A percentile compares a stretch with the other conserved stretches of the same genome.
phyloP scores from a whole-genome alignment of 139 green algal genomes.

The Ettlia oleoabundans region DNA sequence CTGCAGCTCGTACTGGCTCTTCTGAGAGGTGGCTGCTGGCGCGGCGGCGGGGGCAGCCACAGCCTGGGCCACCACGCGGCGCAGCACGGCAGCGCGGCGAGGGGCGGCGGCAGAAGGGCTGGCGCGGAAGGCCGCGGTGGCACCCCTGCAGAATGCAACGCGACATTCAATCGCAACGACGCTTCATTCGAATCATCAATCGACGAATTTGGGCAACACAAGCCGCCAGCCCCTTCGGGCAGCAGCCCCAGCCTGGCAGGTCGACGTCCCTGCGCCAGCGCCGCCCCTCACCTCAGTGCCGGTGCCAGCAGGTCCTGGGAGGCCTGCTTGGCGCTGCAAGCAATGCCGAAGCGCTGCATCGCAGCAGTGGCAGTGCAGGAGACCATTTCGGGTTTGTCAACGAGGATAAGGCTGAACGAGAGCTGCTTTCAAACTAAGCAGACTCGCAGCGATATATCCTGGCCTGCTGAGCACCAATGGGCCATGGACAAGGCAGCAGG shows the following conservation, averaged over 20 bases:
- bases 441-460: too few species aligned
- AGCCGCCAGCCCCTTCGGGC: too few species aligned
- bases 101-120: background rate
- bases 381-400: too few species aligned
- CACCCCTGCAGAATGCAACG: background rate
- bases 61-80: constrained; percentile 26
- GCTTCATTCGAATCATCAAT: too few species aligned
- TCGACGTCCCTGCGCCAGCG: too few species aligned
- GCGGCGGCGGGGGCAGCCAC: constrained; percentile 1
- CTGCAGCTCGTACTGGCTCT: constrained; percentile 39
- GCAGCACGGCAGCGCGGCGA: background rate
- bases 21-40: background rate
- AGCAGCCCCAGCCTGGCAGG: too few species aligned
- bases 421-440: too few species aligned
- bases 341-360: constrained; percentile 9
- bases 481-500: too few species aligned
- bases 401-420: constrained; percentile 3
- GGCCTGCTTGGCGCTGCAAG: background rate
- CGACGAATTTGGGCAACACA: too few species aligned
- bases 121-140: constrained; percentile 1
- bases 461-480: too few species aligned
- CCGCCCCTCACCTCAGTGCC: constrained; percentile 9
- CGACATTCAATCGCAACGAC: background rate
- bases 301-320: constrained; percentile 8
- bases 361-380: too few species aligned